phyloP scores from a whole-genome alignment of 75 land plant genomes.

The Adiantum capillusveneris region DNA sequence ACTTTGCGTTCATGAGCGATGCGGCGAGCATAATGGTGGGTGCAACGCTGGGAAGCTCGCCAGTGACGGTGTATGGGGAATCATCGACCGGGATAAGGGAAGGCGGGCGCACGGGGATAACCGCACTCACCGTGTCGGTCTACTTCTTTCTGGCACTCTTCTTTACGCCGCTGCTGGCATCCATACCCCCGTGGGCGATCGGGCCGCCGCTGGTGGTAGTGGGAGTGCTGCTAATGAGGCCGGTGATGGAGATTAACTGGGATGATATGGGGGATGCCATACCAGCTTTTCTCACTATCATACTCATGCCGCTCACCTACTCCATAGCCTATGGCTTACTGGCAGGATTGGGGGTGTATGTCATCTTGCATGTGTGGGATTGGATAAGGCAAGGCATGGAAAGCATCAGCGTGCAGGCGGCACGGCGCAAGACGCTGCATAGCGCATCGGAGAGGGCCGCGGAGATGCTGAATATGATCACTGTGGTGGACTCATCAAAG shows the following conservation, averaged over 20 bases:
- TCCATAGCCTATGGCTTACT: slow-evolving; percentile 70
- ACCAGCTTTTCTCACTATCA: slow-evolving; percentile 70
- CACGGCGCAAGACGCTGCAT: not conserved
- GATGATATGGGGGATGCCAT: slow-evolving; percentile 45
- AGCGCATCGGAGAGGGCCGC: slow-evolving; percentile 3
- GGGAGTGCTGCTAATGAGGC: slow-evolving; percentile 77
- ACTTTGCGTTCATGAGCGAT: slow-evolving; percentile 35
- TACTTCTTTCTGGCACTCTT: slow-evolving; percentile 25
- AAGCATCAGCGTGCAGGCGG: not conserved
- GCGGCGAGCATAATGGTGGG: slow-evolving; percentile 18
- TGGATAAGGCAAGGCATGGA: slow-evolving; percentile 9
- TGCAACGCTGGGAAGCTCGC: slow-evolving; percentile 24
- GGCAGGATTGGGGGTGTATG: slow-evolving; percentile 51
- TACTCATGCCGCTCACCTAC: slow-evolving; percentile 67
- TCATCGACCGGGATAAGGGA: slow-evolving; percentile 28
- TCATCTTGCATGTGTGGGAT: slow-evolving; percentile 31
- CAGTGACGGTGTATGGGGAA: slow-evolving; percentile 30
- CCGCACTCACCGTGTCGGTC: slow-evolving; percentile 16
- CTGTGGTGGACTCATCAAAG: not conserved
- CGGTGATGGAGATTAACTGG: slow-evolving; percentile 67
- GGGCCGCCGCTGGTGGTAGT: slow-evolving; percentile 37
- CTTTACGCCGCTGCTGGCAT: slow-evolving; percentile 31
- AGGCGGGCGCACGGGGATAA: slow-evolving; percentile 26
- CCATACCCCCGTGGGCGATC: slow-evolving; percentile 39
- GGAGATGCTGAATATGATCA: not conserved